Base-by-base conservation (phyloP, 768 basidiomycete species). In the Suillus clintonianus region DNA sequence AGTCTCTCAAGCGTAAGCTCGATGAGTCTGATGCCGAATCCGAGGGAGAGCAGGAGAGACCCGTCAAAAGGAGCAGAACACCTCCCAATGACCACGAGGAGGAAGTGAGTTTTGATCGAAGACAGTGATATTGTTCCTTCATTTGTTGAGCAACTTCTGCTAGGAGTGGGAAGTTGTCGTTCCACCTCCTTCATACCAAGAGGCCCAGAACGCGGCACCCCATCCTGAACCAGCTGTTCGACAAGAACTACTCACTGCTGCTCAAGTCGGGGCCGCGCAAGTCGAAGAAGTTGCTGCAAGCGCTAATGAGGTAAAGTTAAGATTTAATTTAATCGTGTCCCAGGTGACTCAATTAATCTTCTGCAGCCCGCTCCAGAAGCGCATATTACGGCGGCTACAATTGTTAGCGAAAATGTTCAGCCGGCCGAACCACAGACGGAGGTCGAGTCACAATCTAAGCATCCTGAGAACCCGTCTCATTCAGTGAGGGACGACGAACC, bases 11-110 rank as follows among this genome's bases (percentile, higher is more conserved):
- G 55, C 68, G 75, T 13, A 76, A 76, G 63, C 70, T 76, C 36
- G 72, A 68, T 37, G 67, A 73, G 27, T 56, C 74, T 9, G 72
- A 74, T 50, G 68, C 59, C 24, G 72, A 69, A 47, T 32, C 57
- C 4, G 75, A 81, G 66, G 81, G 72, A 60, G 69, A 65, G 19
- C 67, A 65, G 37, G 63, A 65, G 7, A 72, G 62, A 1, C 73
- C 75, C 55, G 64, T 75, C 69, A 76, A 76, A 43, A 65, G 80
- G 64, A 82, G 75, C 71, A 79, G 69, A 71, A 83, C 82, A 41
- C 81, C 81, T n/a, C 77, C 81, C 19, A 58, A 67, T 13, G 75
- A 79, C 61, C 67, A 66, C 30, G 74, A 72, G 61, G 77, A 68
- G 17, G 73, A 72, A 62, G 71, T 73, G 59, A 64, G 74, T 69